Conservation (phyloP, 352 stramenopile species). For the Pythium guiyangense region DNA sequence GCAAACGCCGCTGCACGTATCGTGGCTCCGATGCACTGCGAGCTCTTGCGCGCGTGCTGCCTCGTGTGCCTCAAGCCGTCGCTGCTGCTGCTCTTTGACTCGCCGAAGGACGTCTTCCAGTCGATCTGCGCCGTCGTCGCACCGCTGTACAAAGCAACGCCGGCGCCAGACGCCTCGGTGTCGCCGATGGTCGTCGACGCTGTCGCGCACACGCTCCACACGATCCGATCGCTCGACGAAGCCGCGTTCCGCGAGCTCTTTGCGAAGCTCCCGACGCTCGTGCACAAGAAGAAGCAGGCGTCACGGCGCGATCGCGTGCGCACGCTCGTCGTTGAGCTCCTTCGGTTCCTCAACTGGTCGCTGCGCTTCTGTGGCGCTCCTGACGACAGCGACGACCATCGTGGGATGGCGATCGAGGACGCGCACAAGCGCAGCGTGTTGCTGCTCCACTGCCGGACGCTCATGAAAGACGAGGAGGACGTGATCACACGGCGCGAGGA, state of each 20-base stretch:
- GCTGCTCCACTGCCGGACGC: constrained; percentile 37
- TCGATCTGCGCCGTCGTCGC: constrained; percentile 18
- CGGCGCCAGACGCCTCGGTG: not conserved
- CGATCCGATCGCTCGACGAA: constrained; percentile 27
- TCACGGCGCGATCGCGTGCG: constrained; percentile 41
- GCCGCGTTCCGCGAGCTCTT: constrained; percentile 30
- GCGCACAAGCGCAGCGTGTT: constrained; percentile 24
- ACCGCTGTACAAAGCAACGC: not conserved
- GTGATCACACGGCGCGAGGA: constrained; percentile 33
- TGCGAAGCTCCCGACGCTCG: constrained; percentile 19
- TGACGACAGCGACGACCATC: not conserved
- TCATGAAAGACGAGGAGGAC: constrained; percentile 75
- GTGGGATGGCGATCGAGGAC: constrained; percentile 5
- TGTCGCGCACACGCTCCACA: constrained; percentile 27
- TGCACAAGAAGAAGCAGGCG: constrained; percentile 39
- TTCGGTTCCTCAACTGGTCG: constrained; percentile 37
- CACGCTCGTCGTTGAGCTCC: constrained; percentile 27
- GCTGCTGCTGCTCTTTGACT: constrained; percentile 55
- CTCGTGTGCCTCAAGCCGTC: constrained; percentile 38
- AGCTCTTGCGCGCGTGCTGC: constrained; percentile 32
- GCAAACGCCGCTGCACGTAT: constrained; percentile 12
- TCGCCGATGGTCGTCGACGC: constrained; percentile 23
- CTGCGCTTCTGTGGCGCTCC: constrained; percentile 4
- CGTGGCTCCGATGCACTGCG: constrained; percentile 9
- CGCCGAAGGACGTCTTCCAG: constrained; percentile 35